phyloP scores from a whole-genome alignment of 164 flowering plant species.

The Aristolochia californica region DNA sequence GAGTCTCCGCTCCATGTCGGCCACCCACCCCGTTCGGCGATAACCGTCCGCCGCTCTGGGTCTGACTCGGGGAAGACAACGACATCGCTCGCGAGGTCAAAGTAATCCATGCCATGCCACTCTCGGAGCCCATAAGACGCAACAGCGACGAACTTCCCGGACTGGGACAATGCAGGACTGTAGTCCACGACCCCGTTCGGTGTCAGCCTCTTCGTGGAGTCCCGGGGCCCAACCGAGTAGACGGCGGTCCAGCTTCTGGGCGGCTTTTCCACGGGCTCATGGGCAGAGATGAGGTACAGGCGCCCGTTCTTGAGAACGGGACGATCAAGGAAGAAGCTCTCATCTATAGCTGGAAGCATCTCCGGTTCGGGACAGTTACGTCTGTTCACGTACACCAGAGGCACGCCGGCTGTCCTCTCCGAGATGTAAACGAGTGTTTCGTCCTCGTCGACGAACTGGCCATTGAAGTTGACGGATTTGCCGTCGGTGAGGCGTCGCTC shows the following conservation, averaged over 20 bases:
- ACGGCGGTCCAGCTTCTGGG: slow-evolving; percentile 84
- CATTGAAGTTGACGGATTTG: slow-evolving; percentile 63
- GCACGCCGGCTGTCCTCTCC: slow-evolving; percentile 42
- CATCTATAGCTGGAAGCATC: slow-evolving; percentile 25
- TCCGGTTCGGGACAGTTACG: slow-evolving; percentile 20
- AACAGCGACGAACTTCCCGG: slow-evolving; percentile 72
- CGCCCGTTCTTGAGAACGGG: slow-evolving; percentile 21
- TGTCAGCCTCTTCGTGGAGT: slow-evolving; percentile 59
- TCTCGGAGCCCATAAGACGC: slow-evolving; percentile 52
- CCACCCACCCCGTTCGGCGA: slow-evolving; percentile 89
- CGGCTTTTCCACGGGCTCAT: slow-evolving; percentile 43
- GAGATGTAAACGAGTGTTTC: slow-evolving; percentile 42
- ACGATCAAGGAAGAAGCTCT: slow-evolving; percentile 54
- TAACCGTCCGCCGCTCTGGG: slow-evolving; percentile 49
- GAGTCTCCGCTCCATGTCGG: slow-evolving; percentile 76
- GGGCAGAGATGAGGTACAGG: slow-evolving; percentile 70
- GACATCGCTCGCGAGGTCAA: slow-evolving; percentile 61
- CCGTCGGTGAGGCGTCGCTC: slow-evolving; percentile 62
- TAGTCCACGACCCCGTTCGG: slow-evolving; percentile 67
- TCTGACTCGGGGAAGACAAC: slow-evolving; percentile 56
- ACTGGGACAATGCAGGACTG: slow-evolving; percentile 82
- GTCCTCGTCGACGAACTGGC: slow-evolving; percentile 41
- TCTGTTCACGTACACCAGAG: slow-evolving; percentile 30
- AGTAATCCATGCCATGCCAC: slow-evolving; percentile 70
- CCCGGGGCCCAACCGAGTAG: slow-evolving; percentile 45